Base-by-base conservation (phyloP, 2,329 filamentous ascomycete genomes). In the Penicillium expansum region DNA sequence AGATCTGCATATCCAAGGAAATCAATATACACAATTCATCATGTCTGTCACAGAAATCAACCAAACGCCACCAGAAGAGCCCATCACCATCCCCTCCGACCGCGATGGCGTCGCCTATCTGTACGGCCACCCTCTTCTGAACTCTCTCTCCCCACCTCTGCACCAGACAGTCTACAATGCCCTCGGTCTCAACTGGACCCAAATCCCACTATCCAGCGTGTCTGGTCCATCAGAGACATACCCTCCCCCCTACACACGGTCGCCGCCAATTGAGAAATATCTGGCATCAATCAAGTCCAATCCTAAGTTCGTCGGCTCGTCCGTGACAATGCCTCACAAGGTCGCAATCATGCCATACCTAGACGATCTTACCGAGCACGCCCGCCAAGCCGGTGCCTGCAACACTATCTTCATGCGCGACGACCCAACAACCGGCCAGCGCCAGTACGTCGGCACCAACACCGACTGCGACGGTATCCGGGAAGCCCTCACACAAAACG, bases 251-350 rank as follows among this genome's bases (percentile, higher is more conserved):
- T 74, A 71, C 65, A 74, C 72, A 2, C 59, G 54, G 20, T 74
- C 72, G 3, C 72, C 72, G 2, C 64, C 71, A 3, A 72, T 77
- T 44, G 57, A 67, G 20, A 70, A 63, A 30, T 76, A 72, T 60
- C 60, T 77, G 6, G 62, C 62, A 38, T 68, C 70, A 24, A 71
- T 76, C 62, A 68, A 69, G 38, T 57, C 67, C 39, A 74, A 76
- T 56, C 69, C 71, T 38, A 76, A 76, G 54, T 75, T 76, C 52
- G 70, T 77, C 83, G 87, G 87, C 53, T 84, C 87, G 22, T 85
- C 87, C 4, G 86, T 93, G 37, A 93, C 90, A 20, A 94, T 93
- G 90, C 90, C 90, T 0, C 86, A 91, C 79, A 93, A 94, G 74
- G 84, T 93, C 27, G 80, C 85, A 65, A 91, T 93, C 69, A 83